These are phyloP conservation scores for Elsinoe necatrix DNA, from an alignment of 2,329 filamentous ascomycete genomes.

Conservation along the genomic window DNA sequence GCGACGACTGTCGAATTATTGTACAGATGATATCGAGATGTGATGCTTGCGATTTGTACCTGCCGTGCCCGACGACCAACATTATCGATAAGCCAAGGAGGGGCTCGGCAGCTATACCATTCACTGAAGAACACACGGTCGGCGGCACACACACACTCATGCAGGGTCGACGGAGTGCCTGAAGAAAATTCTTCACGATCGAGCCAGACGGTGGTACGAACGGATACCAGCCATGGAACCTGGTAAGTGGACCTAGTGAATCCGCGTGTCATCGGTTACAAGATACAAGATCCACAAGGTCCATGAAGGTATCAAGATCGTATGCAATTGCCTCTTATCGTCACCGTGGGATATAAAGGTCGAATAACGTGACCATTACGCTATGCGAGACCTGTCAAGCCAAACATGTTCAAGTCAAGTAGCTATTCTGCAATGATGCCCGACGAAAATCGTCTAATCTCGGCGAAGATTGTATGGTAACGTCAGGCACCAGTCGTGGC, in stretches of 20 bases:
- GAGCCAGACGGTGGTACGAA: neutral
- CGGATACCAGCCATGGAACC: neutral
- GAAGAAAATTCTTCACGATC: neutral
- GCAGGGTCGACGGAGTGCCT: neutral
- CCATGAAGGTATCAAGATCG: neutral
- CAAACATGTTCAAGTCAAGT: constrained; percentile 6
- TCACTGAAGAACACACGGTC: neutral
- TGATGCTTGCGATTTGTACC: neutral
- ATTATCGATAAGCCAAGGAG: neutral
- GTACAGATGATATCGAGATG: too few species aligned
- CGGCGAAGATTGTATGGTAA: neutral
- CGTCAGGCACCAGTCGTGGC: constrained; percentile 6
- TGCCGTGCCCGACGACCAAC: too few species aligned
- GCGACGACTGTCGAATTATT: too few species aligned
- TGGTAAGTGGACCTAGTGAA: neutral
- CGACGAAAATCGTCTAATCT: neutral
- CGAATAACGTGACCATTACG: constrained; percentile 4
- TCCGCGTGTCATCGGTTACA: neutral
- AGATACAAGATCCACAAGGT: neutral
- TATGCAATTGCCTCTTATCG: neutral
- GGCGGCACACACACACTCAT: neutral
- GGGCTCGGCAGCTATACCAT: too few species aligned
- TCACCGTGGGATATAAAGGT: neutral
- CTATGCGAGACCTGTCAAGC: constrained; percentile 4
- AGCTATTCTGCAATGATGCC: constrained; percentile 7